Evolutionary conservation across 1,284 basidiomycete species (phyloP).

Genomic region (Peniophora sp.): DNA sequence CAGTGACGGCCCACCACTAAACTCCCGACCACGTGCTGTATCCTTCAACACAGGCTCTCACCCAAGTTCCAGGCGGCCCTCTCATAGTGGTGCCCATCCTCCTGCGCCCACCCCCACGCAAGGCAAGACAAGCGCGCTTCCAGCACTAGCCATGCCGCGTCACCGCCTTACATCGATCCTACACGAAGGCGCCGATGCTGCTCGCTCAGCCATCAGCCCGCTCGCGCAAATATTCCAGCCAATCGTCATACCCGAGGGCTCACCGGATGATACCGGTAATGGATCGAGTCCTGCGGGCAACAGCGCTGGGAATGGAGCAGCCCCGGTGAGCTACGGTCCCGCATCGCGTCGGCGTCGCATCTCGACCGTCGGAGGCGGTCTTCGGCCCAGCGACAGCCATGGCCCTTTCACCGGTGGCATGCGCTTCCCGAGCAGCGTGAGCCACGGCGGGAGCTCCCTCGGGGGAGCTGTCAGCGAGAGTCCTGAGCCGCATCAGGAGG

Average conservation of each 20-base stretch:
- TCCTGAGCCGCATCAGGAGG: slow-evolving; percentile 4
- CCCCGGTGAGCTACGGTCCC: slow-evolving; percentile 48
- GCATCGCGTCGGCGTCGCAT: slow-evolving; percentile 48
- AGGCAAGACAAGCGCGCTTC: neutral
- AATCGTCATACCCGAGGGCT: slow-evolving; percentile 29
- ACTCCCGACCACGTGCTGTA: slow-evolving; percentile 19
- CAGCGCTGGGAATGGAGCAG: slow-evolving; percentile 6
- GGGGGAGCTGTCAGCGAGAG: slow-evolving; percentile 15
- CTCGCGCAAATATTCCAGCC: slow-evolving; percentile 70
- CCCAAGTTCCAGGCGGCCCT: slow-evolving; percentile 10
- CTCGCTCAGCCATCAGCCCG: slow-evolving; percentile 46
- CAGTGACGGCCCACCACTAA: slow-evolving; percentile 16
- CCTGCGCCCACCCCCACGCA: slow-evolving; percentile 16
- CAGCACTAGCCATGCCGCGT: slow-evolving; percentile 21
- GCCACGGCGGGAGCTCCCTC: slow-evolving; percentile 25
- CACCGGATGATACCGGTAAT: slow-evolving; percentile 9
- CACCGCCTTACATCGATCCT: slow-evolving; percentile 40
- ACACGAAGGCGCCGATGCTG: slow-evolving; percentile 31
- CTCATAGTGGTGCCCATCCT: slow-evolving; percentile 2
- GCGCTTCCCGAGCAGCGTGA: slow-evolving; percentile 11
- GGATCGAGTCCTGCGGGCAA: slow-evolving; percentile 1
- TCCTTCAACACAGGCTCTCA: slow-evolving; percentile 16
- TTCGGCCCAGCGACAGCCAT: slow-evolving; percentile 6
- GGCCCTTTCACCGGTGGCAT: slow-evolving; percentile 9
- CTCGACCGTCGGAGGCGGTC: slow-evolving; percentile 30